Evolutionary conservation across 2,329 filamentous ascomycete species (phyloP).

Genomic region (Pseudonectria foliicola): DNA sequence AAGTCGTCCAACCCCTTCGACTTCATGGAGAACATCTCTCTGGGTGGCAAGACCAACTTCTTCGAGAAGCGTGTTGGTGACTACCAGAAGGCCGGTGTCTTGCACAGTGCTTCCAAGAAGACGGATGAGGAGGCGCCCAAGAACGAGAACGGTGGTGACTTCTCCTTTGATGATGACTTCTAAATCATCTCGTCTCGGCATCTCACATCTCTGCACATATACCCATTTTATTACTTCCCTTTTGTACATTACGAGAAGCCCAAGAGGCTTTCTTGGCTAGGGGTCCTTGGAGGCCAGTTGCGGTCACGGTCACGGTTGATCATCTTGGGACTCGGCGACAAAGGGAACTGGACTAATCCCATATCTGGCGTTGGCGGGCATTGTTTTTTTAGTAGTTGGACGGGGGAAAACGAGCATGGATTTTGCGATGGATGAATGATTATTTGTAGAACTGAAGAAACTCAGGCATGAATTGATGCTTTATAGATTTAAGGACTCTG

Average conservation of each 20-base stretch:
- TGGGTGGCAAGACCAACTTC: slow-evolving; percentile 99
- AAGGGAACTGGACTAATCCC: slow-evolving; percentile 11
- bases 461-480: slow-evolving; percentile 13
- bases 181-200: slow-evolving; percentile 42
- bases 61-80: slow-evolving; percentile 99
- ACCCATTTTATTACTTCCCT: slow-evolving; percentile 17
- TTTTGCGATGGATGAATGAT: slow-evolving; percentile 19
- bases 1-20: slow-evolving; percentile 93
- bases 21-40: slow-evolving; percentile 99
- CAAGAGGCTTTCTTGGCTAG: slow-evolving; percentile 14
- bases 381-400: slow-evolving; percentile 11
- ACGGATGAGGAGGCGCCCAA: slow-evolving; percentile 44
- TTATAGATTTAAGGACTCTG: neutral
- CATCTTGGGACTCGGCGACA: slow-evolving; percentile 10
- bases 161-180: slow-evolving; percentile 95
- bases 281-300: slow-evolving; percentile 3
- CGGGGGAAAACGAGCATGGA: slow-evolving; percentile 19
- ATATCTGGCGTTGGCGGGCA: slow-evolving; percentile 15
- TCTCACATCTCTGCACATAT: slow-evolving; percentile 16
- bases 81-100: slow-evolving; percentile 99
- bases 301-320: slow-evolving; percentile 7
- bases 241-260: slow-evolving; percentile 19
- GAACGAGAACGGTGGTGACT: slow-evolving; percentile 64
- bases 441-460: slow-evolving; percentile 16
- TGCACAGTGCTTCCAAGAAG: slow-evolving; percentile 84